Conservation (phyloP, 345 rosid species). For the Eucalyptus cloeziana region DNA sequence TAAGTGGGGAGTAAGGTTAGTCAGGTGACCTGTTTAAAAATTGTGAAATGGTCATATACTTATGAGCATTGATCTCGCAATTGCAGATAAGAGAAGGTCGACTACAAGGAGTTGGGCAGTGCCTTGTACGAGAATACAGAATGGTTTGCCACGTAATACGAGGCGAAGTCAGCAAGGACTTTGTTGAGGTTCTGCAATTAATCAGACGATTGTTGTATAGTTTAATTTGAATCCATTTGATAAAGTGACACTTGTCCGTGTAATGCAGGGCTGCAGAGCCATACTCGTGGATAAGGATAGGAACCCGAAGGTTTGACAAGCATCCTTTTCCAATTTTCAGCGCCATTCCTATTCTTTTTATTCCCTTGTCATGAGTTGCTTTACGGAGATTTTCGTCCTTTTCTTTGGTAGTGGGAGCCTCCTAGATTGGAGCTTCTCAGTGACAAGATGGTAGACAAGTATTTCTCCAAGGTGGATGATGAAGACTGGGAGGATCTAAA, state of each 20-base stretch:
- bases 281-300: conserved; percentile 70
- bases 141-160: conserved; percentile 75
- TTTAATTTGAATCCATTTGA: neutral
- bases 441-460: conserved; percentile 43
- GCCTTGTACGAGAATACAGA: conserved; percentile 74
- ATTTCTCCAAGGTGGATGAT: conserved; percentile 44
- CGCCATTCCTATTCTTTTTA: neutral
- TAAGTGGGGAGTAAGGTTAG: neutral
- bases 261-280: conserved; percentile 89
- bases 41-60: neutral
- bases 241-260: neutral
- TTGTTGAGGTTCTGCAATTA: conserved; percentile 50
- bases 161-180: conserved; percentile 83
- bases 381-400: neutral
- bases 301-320: conserved; percentile 53
- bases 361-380: neutral
- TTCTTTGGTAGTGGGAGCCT: conserved; percentile 55
- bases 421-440: conserved; percentile 42
- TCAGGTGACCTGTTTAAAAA: neutral
- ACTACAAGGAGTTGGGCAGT: conserved; percentile 73
- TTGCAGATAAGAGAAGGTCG: conserved; percentile 86
- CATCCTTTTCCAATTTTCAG: neutral
- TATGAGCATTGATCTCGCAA: neutral
- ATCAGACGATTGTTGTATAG: neutral
- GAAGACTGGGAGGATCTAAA: conserved; percentile 58